Base-by-base conservation (phyloP, 805 yeast species). In the Starmerella riodocensis region DNA sequence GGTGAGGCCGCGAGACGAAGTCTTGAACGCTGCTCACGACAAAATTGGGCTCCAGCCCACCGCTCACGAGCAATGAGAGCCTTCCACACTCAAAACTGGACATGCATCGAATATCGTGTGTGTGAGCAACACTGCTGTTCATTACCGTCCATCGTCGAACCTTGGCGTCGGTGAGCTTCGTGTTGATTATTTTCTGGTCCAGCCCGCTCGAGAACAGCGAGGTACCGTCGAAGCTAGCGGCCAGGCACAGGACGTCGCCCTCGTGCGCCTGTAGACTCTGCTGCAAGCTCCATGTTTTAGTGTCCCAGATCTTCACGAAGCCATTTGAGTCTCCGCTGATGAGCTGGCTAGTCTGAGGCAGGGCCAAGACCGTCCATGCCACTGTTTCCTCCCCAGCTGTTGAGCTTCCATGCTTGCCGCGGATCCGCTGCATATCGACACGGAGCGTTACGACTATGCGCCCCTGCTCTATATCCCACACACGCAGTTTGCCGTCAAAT, bases 281-380 rank as follows among this genome's bases (percentile, higher is more conserved):
- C 37, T 74, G 65, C 43, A 91, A 63, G 1, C 94, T 76, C 49
- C 75, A 76, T 49, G 73, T 77, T 34, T 72, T 69, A 46, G 78
- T 66, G 53, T 88, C 94, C 99, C 99, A 91, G 48, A 91, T 71
- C 59, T 88, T 88, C 37, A 91, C 73, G 7, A 81, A 69, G 1
- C 99, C 99, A 1, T 96, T 88, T 5, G 96, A 85, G 62, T 91
- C 99, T 39, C 97, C 98, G 44, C 85, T 75, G n/a, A 83, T 93
- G 42, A 91, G 70, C 57, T 84, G 93, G 39, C 73, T 66, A 36
- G 71, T 70, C 4, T 27, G 33, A 4, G 78, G 74, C 42, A 86
- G 62, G 24, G 76, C 75, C 32, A 69, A 51, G 1, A 91, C 75
- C 26, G 84, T 69, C 99, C 99, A 91, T 6, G 91, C 91, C 45